These are phyloP conservation scores for Saccharum hybrid DNA, from an alignment of 202 grass and related monocot species.

Conservation along the genomic window DNA sequence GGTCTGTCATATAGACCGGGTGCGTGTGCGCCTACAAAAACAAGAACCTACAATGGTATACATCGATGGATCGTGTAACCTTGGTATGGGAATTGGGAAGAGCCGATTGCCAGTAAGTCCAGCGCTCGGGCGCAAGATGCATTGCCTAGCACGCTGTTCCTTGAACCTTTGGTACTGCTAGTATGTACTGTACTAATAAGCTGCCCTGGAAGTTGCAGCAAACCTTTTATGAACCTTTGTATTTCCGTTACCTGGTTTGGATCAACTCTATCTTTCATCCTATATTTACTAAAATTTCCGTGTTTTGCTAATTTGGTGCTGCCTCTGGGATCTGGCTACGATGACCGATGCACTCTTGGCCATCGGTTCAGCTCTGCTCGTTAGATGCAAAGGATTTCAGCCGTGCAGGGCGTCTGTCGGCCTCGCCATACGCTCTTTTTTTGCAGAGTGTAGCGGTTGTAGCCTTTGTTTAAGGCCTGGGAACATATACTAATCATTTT, in stretches of 20 bases:
- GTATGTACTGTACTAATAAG: slow-evolving; percentile 31
- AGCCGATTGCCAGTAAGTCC: not conserved
- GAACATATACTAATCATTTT: too few relatives aligned
- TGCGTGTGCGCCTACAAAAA: too few relatives aligned
- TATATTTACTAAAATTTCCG: not conserved
- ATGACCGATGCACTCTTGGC: not conserved
- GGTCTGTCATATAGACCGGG: too few relatives aligned
- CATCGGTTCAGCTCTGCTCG: not conserved
- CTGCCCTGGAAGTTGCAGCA: slow-evolving; percentile 22
- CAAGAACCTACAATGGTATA: too few relatives aligned
- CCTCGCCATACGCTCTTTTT: not conserved
- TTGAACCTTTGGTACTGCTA: slow-evolving; percentile 24
- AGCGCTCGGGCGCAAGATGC: not conserved
- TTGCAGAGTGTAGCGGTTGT: too few relatives aligned
- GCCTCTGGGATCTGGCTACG: not conserved
- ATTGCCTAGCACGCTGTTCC: slow-evolving; percentile 1
- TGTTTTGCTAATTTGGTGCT: not conserved
- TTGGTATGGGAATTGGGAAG: too few relatives aligned
- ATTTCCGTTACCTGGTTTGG: not conserved
- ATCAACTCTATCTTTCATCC: not conserved
- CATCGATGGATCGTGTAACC: too few relatives aligned
- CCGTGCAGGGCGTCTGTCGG: not conserved
- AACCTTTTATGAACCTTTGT: slow-evolving; percentile 4
- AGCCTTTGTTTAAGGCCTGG: too few relatives aligned
- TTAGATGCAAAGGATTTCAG: not conserved